Conservation (phyloP, 2,329 filamentous ascomycete species). For the Hypoxylon sp. region DNA sequence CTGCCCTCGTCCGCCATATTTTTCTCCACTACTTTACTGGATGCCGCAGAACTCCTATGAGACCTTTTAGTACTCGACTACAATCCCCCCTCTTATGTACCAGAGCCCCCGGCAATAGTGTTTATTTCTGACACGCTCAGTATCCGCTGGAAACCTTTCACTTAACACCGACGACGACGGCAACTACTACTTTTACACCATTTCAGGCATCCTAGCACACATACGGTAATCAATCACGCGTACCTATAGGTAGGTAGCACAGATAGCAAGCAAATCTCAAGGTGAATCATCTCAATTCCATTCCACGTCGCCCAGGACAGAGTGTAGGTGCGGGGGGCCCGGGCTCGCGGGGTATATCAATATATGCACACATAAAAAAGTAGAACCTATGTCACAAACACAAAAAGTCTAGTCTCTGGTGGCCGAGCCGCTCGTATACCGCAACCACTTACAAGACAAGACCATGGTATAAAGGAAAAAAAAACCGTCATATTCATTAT, state of each 20-base stretch:
- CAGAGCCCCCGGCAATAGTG: not conserved
- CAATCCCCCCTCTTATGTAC: not conserved
- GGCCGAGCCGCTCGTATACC: conserved; percentile 11
- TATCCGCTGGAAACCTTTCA: not conserved
- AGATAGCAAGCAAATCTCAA: not conserved
- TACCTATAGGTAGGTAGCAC: not conserved
- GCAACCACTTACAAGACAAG: not conserved
- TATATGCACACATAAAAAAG: conserved; percentile 11
- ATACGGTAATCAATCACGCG: conserved; percentile 5
- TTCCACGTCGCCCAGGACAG: not conserved
- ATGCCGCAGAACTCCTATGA: no score
- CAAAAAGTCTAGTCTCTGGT: not conserved
- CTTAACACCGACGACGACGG: conserved; percentile 25
- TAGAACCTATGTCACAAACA: conserved; percentile 13
- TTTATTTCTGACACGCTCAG: conserved; percentile 2
- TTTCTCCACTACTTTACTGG: no score
- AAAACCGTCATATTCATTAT: conserved; percentile 14
- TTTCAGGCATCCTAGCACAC: not conserved
- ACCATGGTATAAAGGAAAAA: conserved; percentile 2
- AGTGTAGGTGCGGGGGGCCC: not conserved
- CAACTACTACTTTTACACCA: conserved; percentile 1
- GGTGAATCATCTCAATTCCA: conserved; percentile 2
- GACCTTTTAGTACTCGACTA: no score
- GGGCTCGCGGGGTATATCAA: conserved; percentile 4
- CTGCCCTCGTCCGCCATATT: no score